A percentile compares a stretch with the other conserved stretches of the same genome.
Evolutionary conservation across 148 eudicot genomes (phyloP).

Genomic region (Rhododendron ovatum): DNA sequence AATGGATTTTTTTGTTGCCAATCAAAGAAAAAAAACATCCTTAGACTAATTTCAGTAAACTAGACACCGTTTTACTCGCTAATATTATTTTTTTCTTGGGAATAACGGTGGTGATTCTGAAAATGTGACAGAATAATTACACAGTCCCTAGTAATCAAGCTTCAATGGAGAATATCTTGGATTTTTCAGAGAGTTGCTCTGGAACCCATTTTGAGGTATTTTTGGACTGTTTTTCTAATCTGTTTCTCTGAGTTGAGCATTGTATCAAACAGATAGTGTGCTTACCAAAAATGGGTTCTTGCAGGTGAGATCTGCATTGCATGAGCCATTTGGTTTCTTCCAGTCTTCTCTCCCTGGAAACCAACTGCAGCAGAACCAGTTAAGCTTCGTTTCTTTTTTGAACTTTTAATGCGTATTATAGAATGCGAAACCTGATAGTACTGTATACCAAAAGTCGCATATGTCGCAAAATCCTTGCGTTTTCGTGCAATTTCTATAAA

Average conservation of each 20-base stretch:
- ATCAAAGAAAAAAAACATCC: not conserved
- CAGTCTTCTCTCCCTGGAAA: conserved; percentile 19
- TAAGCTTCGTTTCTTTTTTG: conserved; percentile 1
- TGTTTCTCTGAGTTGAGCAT: not conserved
- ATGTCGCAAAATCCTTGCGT: no score
- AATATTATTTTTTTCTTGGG: not conserved
- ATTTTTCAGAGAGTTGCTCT: conserved; percentile 45
- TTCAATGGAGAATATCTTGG: conserved; percentile 29
- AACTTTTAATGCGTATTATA: no score
- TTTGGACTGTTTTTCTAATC: not conserved
- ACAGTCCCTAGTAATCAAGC: conserved; percentile 21
- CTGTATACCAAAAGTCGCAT: no score
- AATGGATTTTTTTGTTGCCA: not conserved
- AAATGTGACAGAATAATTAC: conserved; percentile 23
- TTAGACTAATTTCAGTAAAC: not conserved
- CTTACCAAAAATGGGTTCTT: not conserved
- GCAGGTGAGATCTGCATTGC: conserved; percentile 28
- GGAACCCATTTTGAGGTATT: conserved; percentile 21
- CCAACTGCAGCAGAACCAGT: conserved; percentile 24
- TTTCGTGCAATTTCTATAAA: no score
- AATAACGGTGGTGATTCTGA: not conserved
- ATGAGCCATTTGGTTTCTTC: conserved; percentile 23
- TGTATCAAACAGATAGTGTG: not conserved
- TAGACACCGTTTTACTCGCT: not conserved
- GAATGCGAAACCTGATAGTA: no score